Evolutionary conservation across 441 rosid genomes (phyloP), one percentile per base, ranked within the genome.

Genomic region (Brassica balearica): DNA sequence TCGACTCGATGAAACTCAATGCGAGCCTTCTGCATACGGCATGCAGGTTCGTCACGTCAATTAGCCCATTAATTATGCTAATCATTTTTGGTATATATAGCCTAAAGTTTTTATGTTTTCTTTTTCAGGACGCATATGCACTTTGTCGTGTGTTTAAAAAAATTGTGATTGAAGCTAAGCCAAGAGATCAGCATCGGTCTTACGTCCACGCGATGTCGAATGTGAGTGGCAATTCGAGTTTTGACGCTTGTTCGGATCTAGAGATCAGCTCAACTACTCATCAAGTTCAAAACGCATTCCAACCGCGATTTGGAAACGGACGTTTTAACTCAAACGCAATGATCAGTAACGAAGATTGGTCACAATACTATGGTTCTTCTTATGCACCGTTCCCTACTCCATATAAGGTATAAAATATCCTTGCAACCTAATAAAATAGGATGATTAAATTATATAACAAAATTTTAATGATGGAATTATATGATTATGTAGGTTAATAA

Each of bases 71-170:
- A 22, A 22, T 22, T 22, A 22, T 22, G 25, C 25, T 22, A 22
- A 22, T 22, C 25, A 22, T 22, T 22, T 22, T 22, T 22, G 25
- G 25, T 22, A 22, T 22, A 22, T 1, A 10, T 15, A 1, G 2
- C 9, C 22, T 71, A 60, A 48, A 1, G 2, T 15, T 4, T 15
- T 0, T 41, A 12, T 11, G 38, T 17, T 51, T 6, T 4, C 0
- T 3, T 4, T 48, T 48, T 5, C 56, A 51, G 56, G 56, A 51
- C 56, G 56, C 56, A n/a, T 51, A 51, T 14, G 56, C 56, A 14
- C 56, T 93, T 8, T 95, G 99, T 61, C 95, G 99, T 6, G 97
- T 95, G 80, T 93, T 93, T 74, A 95, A 95, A 81, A 95, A 91
- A 84, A 89, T 79, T 59, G 82, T 90, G 65, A 84, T 73, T 41